Evolutionary conservation across 768 basidiomycete species (phyloP).

Genomic region (Russula sp.): DNA sequence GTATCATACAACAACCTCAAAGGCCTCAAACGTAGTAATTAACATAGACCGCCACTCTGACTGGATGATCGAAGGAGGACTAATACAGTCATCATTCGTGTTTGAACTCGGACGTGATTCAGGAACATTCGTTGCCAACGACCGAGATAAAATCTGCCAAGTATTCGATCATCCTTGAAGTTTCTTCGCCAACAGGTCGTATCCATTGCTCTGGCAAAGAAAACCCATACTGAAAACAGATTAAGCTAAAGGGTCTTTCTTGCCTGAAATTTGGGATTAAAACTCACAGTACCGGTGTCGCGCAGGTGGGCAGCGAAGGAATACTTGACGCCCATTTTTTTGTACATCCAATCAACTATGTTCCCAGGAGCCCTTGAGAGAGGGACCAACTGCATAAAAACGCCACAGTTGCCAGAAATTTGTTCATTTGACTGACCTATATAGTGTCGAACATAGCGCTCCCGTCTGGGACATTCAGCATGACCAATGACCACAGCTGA

Average conservation of each 20-base stretch:
- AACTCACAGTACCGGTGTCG: conserved; percentile 65
- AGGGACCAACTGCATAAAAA: conserved; percentile 24
- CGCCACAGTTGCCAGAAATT: neutral
- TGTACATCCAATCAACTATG: conserved; percentile 66
- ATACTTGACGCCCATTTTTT: conserved; percentile 54
- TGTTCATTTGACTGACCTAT: conserved; percentile 39
- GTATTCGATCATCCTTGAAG: conserved; percentile 59
- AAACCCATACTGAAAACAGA: conserved; percentile 64
- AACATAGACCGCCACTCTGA: neutral
- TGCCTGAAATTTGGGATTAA: no score
- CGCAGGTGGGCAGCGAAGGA: conserved; percentile 62
- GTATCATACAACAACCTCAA: neutral
- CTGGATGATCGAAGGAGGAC: neutral
- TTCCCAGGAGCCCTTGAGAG: conserved; percentile 53
- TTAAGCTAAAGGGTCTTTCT: conserved; percentile 13
- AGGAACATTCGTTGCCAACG: conserved; percentile 32
- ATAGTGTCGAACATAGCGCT: conserved; percentile 46
- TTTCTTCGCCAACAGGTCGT: conserved; percentile 77
- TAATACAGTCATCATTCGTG: neutral
- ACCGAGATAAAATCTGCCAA: conserved; percentile 62
- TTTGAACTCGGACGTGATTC: conserved; percentile 3
- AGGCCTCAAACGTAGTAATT: no score
- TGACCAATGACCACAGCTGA: neutral
- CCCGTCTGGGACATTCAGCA: conserved; percentile 40
- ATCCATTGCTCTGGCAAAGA: conserved; percentile 69